Evolutionary conservation across 2,329 filamentous ascomycete genomes (phyloP).

Genomic region (Cytospora piceicola): DNA sequence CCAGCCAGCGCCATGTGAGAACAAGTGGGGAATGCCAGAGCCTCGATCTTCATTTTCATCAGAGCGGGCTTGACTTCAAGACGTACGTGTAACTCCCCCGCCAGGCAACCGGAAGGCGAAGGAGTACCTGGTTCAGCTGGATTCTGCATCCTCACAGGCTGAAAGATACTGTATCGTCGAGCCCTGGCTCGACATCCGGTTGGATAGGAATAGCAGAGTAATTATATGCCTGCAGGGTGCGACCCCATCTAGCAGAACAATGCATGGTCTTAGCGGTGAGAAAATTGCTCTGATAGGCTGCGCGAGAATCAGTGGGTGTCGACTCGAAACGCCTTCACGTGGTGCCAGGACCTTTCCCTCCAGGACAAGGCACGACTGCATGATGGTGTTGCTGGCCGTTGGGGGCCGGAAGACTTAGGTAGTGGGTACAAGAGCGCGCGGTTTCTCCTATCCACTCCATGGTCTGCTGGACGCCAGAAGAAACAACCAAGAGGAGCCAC

Average conservation of each 20-base stretch:
- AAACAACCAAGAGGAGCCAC: not conserved
- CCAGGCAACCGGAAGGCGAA: not conserved
- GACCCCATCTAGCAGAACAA: not conserved
- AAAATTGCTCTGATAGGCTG: not conserved
- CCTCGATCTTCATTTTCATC: not conserved
- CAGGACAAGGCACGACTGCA: slow-evolving; percentile 1
- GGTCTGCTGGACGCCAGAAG: not conserved
- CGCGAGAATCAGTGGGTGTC: not conserved
- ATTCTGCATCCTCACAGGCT: not conserved
- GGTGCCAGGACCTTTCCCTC: not conserved
- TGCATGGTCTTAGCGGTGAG: not conserved
- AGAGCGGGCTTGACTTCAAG: not conserved
- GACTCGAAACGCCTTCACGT: not conserved
- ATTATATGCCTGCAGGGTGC: not conserved
- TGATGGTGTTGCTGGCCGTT: not conserved
- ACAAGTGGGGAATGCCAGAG: not conserved
- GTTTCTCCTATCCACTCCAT: not conserved
- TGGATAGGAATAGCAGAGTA: not conserved
- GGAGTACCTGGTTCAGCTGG: not conserved
- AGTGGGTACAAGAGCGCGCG: not conserved
- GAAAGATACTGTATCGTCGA: not conserved
- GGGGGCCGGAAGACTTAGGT: not conserved
- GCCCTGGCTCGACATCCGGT: not conserved
- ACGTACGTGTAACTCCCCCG: not conserved
- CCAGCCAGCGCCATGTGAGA: not conserved